These are phyloP conservation scores for Cucumis sativus DNA, from an alignment of 306 rosid species.

Conservation along the genomic window Cucumber_9930_V3 NC_026657.2:33007001-33007500, in stretches of 20 bases:
- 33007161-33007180: no score
- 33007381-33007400: no score
- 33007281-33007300: neutral
- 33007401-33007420: no score
- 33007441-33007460: neutral
- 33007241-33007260: neutral
- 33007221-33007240: no score
- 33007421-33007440: no score
- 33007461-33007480: neutral
- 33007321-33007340: neutral
- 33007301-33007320: neutral
- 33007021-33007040: slow-evolving; percentile 93
- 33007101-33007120: no score
- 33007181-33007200: no score
- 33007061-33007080: slow-evolving; percentile 11
- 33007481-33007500: neutral
- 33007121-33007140: no score
- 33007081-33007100: neutral
- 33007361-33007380: neutral
- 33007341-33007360: neutral
- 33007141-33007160: no score
- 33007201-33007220: no score
- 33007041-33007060: slow-evolving; percentile 83
- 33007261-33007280: neutral
- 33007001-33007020: slow-evolving; percentile 98